Evolutionary conservation across 2,329 filamentous ascomycete genomes (phyloP).

Genomic region (Ramularia collo-cygni): DNA sequence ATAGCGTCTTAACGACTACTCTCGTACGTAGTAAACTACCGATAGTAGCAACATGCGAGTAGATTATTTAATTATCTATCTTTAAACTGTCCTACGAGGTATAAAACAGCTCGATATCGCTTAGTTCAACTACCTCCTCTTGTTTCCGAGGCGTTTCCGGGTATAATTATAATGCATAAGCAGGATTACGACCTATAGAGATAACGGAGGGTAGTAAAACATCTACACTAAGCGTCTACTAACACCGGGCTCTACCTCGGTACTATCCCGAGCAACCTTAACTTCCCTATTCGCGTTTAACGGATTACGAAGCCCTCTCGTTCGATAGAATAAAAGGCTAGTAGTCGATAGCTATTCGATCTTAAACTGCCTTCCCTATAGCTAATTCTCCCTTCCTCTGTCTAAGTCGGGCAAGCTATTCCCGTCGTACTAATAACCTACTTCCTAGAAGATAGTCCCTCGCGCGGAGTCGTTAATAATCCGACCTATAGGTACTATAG

Average conservation of each 20-base stretch:
- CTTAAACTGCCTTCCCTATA: constrained; percentile 86
- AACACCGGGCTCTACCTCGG: constrained; percentile 78
- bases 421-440: constrained; percentile 55
- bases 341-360: constrained; percentile 84
- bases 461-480: constrained; percentile 89
- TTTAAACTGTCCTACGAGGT: no score
- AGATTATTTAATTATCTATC: no score
- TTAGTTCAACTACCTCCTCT: no score
- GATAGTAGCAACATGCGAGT: no score
- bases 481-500: constrained; percentile 69
- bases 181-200: no score
- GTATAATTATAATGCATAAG: no score
- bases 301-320: constrained; percentile 77
- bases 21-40: no score
- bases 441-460: constrained; percentile 97
- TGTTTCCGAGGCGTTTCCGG: no score
- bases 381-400: constrained; percentile 44
- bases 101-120: no score
- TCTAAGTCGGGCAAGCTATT: constrained; percentile 25
- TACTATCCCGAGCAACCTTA: constrained; percentile 91
- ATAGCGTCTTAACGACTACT: no score
- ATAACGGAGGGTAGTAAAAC: constrained; percentile 47
- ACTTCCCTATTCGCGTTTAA: constrained; percentile 95
- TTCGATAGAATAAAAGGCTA: constrained; percentile 80
- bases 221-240: constrained; percentile 70